phyloP scores from a whole-genome alignment of 148 eudicot genomes.

The Chenopodium formosanum region DNA sequence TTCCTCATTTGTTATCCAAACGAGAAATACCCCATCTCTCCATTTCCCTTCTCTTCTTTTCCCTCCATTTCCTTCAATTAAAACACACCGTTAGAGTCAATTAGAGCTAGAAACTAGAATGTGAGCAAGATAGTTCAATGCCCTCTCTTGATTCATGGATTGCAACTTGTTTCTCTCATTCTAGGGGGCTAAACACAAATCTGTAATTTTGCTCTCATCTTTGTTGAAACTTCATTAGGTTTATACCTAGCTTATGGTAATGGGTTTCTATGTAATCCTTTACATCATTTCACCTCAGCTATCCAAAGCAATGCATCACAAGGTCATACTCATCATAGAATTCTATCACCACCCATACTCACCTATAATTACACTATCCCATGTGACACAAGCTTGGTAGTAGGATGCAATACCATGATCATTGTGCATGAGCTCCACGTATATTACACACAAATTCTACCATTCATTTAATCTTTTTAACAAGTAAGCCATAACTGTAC shows the following conservation, averaged over 20 bases:
- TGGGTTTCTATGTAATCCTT: not conserved
- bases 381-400: not conserved
- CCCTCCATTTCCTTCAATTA: too few relatives aligned
- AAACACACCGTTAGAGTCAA: not conserved
- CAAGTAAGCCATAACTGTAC: not conserved
- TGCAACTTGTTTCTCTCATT: not conserved
- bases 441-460: not conserved
- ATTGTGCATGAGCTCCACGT: not conserved
- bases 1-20: too few relatives aligned
- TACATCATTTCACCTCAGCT: not conserved
- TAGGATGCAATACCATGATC: not conserved
- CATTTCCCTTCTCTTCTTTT: too few relatives aligned
- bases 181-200: not conserved
- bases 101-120: not conserved
- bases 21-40: too few relatives aligned
- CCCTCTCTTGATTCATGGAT: not conserved
- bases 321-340: not conserved
- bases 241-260: not conserved
- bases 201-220: not conserved
- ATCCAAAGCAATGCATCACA: not conserved
- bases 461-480: not conserved
- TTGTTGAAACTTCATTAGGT: not conserved
- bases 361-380: not conserved
- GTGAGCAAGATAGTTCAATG: not conserved
- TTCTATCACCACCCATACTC: not conserved